Conservation (phyloP, 2,329 filamentous ascomycete species). For the Penicillium glabrum region DNA sequence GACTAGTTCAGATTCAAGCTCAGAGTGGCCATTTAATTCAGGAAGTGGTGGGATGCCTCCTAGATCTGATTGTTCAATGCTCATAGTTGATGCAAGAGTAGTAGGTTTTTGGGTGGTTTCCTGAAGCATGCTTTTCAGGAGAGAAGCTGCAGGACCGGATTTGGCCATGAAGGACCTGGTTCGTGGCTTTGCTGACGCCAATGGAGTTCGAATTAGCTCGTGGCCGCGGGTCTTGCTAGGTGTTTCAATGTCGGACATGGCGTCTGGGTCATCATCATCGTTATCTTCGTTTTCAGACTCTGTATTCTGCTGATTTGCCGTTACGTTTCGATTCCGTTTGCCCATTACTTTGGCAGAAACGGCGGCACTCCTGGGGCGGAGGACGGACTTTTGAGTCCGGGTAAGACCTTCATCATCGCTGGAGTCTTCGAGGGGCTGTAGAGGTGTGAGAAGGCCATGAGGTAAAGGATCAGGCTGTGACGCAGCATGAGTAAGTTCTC, state of each 20-base stretch:
- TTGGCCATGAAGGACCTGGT: slow-evolving; percentile 11
- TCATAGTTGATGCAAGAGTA: background rate
- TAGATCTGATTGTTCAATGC: background rate
- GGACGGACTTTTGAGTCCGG: slow-evolving; percentile 43
- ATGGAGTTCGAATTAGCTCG: slow-evolving; percentile 24
- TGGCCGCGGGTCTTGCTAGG: slow-evolving; percentile 24
- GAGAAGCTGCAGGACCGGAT: slow-evolving; percentile 13
- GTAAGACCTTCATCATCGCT: slow-evolving; percentile 34
- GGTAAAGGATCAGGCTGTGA: slow-evolving; percentile 28
- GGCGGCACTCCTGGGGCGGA: slow-evolving; percentile 43
- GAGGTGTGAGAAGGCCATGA: slow-evolving; percentile 32
- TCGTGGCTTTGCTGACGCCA: slow-evolving; percentile 16
- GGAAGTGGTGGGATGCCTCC: slow-evolving; percentile 4
- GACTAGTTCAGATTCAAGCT: background rate
- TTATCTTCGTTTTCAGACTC: slow-evolving; percentile 39
- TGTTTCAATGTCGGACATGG: slow-evolving; percentile 20
- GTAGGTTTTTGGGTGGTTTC: slow-evolving; percentile 7
- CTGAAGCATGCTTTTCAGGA: slow-evolving; percentile 21
- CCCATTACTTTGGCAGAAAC: slow-evolving; percentile 42
- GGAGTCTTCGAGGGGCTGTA: slow-evolving; percentile 35
- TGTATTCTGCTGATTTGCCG: slow-evolving; percentile 17
- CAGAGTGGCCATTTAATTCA: background rate
- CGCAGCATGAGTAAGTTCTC: slow-evolving; percentile 37
- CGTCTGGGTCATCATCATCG: slow-evolving; percentile 12
- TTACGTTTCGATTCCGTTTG: slow-evolving; percentile 40